Conservation (phyloP, 2,329 filamentous ascomycete species). For the Botrytis galanthina region DNA sequence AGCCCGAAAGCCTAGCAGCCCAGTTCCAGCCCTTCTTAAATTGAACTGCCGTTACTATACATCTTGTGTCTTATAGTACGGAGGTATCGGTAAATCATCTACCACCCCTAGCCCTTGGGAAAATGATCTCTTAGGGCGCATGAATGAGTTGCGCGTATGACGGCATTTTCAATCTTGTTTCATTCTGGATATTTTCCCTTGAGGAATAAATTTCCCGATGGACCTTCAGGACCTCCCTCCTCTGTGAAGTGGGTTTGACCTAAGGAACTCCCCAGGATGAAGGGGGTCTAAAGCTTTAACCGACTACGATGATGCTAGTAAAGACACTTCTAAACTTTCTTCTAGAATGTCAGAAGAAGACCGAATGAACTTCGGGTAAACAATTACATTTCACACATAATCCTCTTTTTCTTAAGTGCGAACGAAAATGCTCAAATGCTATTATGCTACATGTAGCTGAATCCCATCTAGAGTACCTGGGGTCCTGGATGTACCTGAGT, state of each 20-base stretch:
- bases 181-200: not conserved
- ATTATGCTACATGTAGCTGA: not conserved
- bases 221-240: not conserved
- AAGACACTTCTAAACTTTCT: not conserved
- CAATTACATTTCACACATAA: not conserved
- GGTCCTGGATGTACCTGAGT: conserved; percentile 13
- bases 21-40: conserved; percentile 10
- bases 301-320: conserved; percentile 8
- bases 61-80: not conserved
- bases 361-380: conserved; percentile 1
- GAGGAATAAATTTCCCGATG: not conserved
- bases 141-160: conserved; percentile 31
- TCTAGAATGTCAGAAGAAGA: conserved; percentile 8
- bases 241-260: conserved; percentile 7
- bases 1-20: conserved; percentile 10
- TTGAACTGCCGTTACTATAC: conserved; percentile 9
- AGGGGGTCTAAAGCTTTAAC: not conserved
- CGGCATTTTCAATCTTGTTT: conserved; percentile 24
- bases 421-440: not conserved
- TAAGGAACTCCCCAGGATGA: conserved; percentile 11
- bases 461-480: conserved; percentile 9
- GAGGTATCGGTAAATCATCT: not conserved
- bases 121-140: conserved; percentile 21
- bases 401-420: not conserved
- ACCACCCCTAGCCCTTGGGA: not conserved